Evolutionary conservation across 345 rosid genomes (phyloP).

Genomic region (Arabis hirsuta): DNA sequence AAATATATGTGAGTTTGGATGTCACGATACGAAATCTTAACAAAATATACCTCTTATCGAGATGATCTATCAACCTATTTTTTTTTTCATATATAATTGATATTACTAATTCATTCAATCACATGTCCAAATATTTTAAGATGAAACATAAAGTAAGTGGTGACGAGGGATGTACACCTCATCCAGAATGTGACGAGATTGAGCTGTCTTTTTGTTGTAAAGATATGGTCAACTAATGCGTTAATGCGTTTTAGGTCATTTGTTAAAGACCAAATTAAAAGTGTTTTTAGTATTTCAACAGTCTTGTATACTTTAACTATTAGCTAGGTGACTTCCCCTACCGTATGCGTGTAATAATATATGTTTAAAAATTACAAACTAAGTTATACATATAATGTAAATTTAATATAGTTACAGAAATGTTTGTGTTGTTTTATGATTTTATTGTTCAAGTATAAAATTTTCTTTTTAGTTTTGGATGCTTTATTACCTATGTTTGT

Average conservation of each 20-base stretch:
- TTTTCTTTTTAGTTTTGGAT: too few relatives aligned
- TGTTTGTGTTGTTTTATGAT: too few relatives aligned
- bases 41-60: background rate
- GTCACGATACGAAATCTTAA: slow-evolving; percentile 18
- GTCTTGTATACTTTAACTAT: background rate
- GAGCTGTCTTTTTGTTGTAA: slow-evolving; percentile 38
- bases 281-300: background rate
- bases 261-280: slow-evolving; percentile 11
- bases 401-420: too few relatives aligned
- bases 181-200: slow-evolving; percentile 26
- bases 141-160: slow-evolving; percentile 16
- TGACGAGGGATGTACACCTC: slow-evolving; percentile 29
- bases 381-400: too few relatives aligned
- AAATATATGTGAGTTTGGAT: slow-evolving; percentile 19
- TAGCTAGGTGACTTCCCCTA: too few relatives aligned
- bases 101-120: background rate
- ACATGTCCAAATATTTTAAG: slow-evolving; percentile 30
- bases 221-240: slow-evolving; percentile 23
- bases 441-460: too few relatives aligned
- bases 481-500: too few relatives aligned
- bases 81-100: background rate
- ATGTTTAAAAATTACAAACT: too few relatives aligned
- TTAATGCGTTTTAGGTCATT: background rate
- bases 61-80: background rate
- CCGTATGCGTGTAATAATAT: too few relatives aligned